phyloP scores from a whole-genome alignment of 768 basidiomycete genomes.

The Pulveroboletus frians region DNA sequence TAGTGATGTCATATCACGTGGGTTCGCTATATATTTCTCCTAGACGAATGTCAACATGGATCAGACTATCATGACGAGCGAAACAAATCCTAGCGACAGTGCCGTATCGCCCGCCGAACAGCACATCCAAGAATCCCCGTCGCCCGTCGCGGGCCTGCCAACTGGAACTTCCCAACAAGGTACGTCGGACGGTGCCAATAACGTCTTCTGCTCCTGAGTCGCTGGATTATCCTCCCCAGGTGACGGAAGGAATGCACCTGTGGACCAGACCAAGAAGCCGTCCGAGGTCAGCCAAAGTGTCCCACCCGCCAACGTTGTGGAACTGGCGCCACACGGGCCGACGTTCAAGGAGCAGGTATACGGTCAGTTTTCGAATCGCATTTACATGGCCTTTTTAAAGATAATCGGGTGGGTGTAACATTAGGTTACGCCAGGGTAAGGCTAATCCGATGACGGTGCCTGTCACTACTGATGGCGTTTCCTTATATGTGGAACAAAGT shows the following conservation, averaged over 20 bases:
- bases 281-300: constrained; percentile 26
- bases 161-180: constrained; percentile 37
- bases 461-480: constrained; percentile 1
- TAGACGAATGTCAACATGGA: not conserved
- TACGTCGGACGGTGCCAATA: constrained; percentile 13
- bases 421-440: constrained; percentile 30
- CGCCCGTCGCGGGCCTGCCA: constrained; percentile 26
- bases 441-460: not conserved
- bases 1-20: constrained; percentile 28
- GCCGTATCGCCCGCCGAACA: constrained; percentile 2
- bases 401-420: not conserved
- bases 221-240: constrained; percentile 20
- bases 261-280: constrained; percentile 24
- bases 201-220: not conserved
- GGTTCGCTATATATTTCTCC: not conserved
- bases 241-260: constrained; percentile 32
- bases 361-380: constrained; percentile 33
- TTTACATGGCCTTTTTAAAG: not conserved
- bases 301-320: constrained; percentile 23
- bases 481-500: constrained; percentile 4
- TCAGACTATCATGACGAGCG: constrained; percentile 3
- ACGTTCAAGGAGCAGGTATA: constrained; percentile 59
- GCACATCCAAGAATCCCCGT: constrained; percentile 4
- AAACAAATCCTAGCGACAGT: not conserved
- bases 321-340: constrained; percentile 25